These are phyloP conservation scores for Novymonas esmeraldas DNA, from an alignment of 208 protist species.

Conservation along the genomic window DNA sequence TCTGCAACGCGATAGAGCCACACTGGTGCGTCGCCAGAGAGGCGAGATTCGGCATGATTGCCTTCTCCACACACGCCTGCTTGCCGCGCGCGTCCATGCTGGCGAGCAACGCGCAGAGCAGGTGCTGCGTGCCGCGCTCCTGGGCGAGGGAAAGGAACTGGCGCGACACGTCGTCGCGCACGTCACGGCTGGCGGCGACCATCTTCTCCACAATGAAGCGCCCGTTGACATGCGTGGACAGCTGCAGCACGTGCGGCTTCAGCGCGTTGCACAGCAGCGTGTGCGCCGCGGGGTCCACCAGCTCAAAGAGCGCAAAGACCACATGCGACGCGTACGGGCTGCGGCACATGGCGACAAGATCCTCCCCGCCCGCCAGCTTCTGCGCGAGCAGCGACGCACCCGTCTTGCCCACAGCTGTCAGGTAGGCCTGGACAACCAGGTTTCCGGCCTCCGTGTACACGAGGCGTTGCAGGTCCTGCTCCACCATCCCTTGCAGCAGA, in stretches of 20 bases:
- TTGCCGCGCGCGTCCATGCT: constrained; percentile 72
- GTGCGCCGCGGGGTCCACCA: constrained; percentile 72
- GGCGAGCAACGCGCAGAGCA: constrained; percentile 69
- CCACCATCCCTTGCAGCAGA: constrained; percentile 59
- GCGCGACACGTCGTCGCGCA: constrained; percentile 73
- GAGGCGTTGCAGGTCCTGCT: constrained; percentile 53
- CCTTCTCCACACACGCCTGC: constrained; percentile 50
- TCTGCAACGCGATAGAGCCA: constrained; percentile 82
- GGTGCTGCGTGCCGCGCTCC: constrained; percentile 83
- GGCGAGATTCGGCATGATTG: constrained; percentile 52
- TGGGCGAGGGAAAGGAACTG: constrained; percentile 66
- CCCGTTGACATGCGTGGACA: constrained; percentile 83
- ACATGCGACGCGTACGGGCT: constrained; percentile 80
- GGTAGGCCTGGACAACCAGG: constrained; percentile 78
- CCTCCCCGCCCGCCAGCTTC: constrained; percentile 57
- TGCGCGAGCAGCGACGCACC: constrained; percentile 53
- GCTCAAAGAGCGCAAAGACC: constrained; percentile 70
- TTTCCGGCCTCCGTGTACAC: constrained; percentile 81
- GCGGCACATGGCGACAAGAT: constrained; percentile 69
- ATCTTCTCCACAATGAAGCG: constrained; percentile 89
- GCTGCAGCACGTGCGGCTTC: constrained; percentile 48
- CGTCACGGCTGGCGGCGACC: constrained; percentile 72
- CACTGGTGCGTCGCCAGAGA: constrained; percentile 64
- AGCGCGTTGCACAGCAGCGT: constrained; percentile 70
- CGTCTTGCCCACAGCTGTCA: constrained; percentile 53